Evolutionary conservation across 1,284 basidiomycete species (phyloP).

Genomic region (Ceratobasidium sp.): DNA sequence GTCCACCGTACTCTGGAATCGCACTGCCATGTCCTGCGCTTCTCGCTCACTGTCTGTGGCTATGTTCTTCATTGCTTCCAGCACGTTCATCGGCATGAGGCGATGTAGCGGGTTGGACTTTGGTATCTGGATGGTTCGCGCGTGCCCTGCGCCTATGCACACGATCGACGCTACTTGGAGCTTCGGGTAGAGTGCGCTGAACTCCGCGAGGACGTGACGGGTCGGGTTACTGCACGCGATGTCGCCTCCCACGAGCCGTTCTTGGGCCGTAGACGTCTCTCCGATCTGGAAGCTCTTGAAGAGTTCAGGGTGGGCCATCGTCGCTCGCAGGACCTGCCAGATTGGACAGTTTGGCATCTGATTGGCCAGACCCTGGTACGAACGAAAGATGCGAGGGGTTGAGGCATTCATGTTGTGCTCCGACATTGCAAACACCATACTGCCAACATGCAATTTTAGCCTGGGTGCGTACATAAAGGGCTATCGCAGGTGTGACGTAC

Average conservation of each 20-base stretch:
- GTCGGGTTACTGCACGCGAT: conserved; percentile 5
- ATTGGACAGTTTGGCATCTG: conserved; percentile 22
- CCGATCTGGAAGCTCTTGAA: conserved; percentile 6
- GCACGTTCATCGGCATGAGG: conserved; percentile 3
- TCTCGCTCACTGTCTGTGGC: background rate
- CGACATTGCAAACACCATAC: conserved; percentile 17
- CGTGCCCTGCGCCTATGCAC: conserved; percentile 1
- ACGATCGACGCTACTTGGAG: background rate
- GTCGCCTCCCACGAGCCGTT: conserved; percentile 9
- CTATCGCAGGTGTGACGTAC: background rate
- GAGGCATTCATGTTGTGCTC: conserved; percentile 19
- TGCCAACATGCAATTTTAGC: background rate
- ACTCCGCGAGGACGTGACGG: background rate
- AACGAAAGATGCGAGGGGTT: background rate
- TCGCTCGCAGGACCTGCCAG: background rate
- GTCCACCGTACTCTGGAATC: background rate
- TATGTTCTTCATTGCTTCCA: background rate
- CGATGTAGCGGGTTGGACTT: background rate
- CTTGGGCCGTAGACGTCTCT: background rate
- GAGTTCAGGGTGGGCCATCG: conserved; percentile 8
- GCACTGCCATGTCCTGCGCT: background rate
- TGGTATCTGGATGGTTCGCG: background rate
- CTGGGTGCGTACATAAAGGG: background rate
- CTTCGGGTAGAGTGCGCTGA: background rate
- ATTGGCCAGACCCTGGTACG: conserved; percentile 3